phyloP scores from a whole-genome alignment of 345 rosid species.

The Sisymbrium irio region DNA sequence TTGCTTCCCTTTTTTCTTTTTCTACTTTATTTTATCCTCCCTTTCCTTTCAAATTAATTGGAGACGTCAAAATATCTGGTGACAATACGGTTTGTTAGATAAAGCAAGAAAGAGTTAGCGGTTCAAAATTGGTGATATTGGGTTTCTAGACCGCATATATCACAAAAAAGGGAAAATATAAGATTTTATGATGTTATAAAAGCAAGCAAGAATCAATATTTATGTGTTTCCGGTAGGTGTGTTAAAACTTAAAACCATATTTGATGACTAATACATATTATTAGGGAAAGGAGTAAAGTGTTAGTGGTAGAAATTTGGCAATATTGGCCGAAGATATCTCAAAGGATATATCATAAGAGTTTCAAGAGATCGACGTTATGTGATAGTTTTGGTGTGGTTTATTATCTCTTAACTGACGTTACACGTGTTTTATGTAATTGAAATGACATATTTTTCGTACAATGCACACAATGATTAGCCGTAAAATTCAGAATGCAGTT shows the following conservation, averaged over 20 bases:
- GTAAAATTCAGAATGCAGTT: neutral
- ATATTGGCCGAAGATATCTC: too few relatives aligned
- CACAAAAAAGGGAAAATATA: too few relatives aligned
- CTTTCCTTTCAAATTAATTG: neutral
- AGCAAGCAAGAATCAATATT: too few relatives aligned
- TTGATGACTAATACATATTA: too few relatives aligned
- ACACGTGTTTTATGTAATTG: neutral
- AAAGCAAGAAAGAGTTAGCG: neutral
- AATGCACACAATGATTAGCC: neutral
- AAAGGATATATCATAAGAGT: too few relatives aligned
- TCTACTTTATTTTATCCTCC: conserved; percentile 5
- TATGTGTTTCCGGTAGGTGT: too few relatives aligned
- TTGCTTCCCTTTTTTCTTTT: neutral
- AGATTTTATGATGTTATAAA: too few relatives aligned
- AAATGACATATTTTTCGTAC: neutral
- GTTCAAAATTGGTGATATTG: neutral
- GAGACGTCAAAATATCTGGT: neutral
- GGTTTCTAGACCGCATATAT: neutral
- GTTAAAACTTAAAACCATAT: too few relatives aligned
- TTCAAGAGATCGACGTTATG: neutral
- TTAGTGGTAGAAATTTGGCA: neutral
- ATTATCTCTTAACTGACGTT: neutral
- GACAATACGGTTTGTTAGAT: neutral
- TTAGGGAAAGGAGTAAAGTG: neutral
- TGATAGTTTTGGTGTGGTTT: neutral